Base-by-base conservation (phyloP, 371 early-diverging fungal species). In the Lichtheimia ramosa region DNA sequence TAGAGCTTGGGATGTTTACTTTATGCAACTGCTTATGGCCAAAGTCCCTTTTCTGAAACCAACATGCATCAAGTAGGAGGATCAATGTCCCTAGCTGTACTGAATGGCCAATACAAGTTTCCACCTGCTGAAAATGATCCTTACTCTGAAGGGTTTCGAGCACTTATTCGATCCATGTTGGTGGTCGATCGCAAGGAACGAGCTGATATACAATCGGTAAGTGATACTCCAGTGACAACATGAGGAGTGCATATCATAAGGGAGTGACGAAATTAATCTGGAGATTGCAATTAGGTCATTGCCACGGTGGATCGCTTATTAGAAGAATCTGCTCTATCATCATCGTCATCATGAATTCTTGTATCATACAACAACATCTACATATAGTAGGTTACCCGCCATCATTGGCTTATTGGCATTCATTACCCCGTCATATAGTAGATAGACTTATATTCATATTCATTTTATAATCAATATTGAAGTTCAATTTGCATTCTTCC, bases 11-110 rank as follows among this genome's bases (percentile, higher is more conserved):
- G 91, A 5, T 89, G 90, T 68, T 77, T 85, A 13, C 59, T 89
- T 25, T 91, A 87, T 58, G 89, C 89, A 0, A 81, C 89, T 61
- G 88, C 90, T 0, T 89, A 83, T 63, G 85, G 85, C 0, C 73
- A 78, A 43, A 86, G 86, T 39, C 91, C 91, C 0, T 91, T 91
- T 56, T 27, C 27, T 34, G 91, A 89, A 57, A 76, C 83, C 10
- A 85, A 80, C 41, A 69, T 71, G 53, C 85, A 79, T 55, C 87
- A 87, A 41, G 82, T 86, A 34, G 90, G 90, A 43, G 89, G 90
- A 0, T 86, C 86, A 0, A 83, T 89, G 27, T 83, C 86, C 0
- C 73, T 91, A 50, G 88, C 92, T 2, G 88, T 89, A 0, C 49
- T 76, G 50, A 89, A 88, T 42, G 85, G 82, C 3, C 78, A 79